Evolutionary conservation across 306 rosid genomes (phyloP), one percentile per base, ranked within the genome.

Genomic region (Citrullus colocynthis): DNA sequence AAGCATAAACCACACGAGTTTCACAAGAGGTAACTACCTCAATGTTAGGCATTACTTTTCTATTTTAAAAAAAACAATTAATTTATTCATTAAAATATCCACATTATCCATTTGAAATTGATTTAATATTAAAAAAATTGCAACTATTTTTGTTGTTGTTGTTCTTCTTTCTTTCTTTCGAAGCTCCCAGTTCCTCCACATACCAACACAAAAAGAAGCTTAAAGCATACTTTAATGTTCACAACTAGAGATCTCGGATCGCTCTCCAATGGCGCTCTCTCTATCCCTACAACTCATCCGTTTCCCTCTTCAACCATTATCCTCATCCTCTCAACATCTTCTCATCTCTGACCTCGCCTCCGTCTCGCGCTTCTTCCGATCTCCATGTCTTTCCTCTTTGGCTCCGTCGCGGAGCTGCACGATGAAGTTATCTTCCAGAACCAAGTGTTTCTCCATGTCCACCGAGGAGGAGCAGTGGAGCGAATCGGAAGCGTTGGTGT

Each of bases 401-500:
- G 65, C 66, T 67, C 80, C 72, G 72, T 85, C 49, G 52, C 89
- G 80, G 62, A 81, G 76, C 49, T 55, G 12, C 51, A 56, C 75
- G 18, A 17, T 83, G 8, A 65, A 3, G 24, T 8, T 65, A 36
- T 65, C 80, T 37, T 79, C 85, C 30, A 71, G 76, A 21, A 34
- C 82, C 42, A 90, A 85, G 63, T 89, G 93, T 85, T 24, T 83
- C 36, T 56, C 88, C 44, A 84, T 88, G 83, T 87, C 96, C 10
- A 88, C 96, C 5, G 93, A 86, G 78, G 96, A 92, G 86, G 90
- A 87, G 69, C 78, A 51, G 28, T 82, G 78, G 82, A 77, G 71
- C n/a, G 91, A 89, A 6, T 13, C 88, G 1, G 97, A 90, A 49
- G 57, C 85, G 36, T 15, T 76, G 51, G 42, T 82, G 34, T 67